Evolutionary conservation across 1,284 basidiomycete species (phyloP), one percentile per base, ranked within the genome.

Genomic region (Puccinia triticina): DNA sequence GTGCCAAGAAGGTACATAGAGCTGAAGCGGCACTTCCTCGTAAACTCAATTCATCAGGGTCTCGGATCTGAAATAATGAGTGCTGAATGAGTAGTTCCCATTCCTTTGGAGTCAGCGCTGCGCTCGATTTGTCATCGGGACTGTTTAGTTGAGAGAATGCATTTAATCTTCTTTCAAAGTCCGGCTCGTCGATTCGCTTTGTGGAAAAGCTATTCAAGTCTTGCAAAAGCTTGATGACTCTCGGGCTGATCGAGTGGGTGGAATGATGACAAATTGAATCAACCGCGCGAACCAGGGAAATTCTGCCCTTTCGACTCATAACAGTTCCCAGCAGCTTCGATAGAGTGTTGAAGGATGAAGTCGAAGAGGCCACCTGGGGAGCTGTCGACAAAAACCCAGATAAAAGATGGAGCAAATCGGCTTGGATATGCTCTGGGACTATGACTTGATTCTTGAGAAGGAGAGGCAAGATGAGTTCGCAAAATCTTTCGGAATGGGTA

Each of bases 31-130:
- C 93, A 85, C 92, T 96, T 83, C 90, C 93, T 46, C 97, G 90
- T 77, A 99, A 91, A 0, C 94, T 92, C 53, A 99, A 88, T 86
- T 99, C 97, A 10, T 93, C 92, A 0, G 93, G 91, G 86, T 99
- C 95, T 86, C 95, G 93, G 75, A 98, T 91, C 88, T 92, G 94
- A 88, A 92, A 91, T 32, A 98, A 89, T 87, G 93, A 91, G 86
- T 94, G 94, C 88, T 94, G 91, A 2, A 98, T 87, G 55, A 99
- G 84, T 0, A 95, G 93, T 32, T 92, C 87, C 97, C 96, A 99
- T 72, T 94, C 90, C 0, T 87, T 86, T 21, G 88, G 85, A 0
- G 90, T 89, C 2, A 94, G 86, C 0, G 88, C 86, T 72, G 85
- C 83, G 86, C 91, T 90, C 7, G 90, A 83, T 0, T 87, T 88